phyloP scores from a whole-genome alignment of 2,329 filamentous ascomycete species.

The Fusarium foetens region DNA sequence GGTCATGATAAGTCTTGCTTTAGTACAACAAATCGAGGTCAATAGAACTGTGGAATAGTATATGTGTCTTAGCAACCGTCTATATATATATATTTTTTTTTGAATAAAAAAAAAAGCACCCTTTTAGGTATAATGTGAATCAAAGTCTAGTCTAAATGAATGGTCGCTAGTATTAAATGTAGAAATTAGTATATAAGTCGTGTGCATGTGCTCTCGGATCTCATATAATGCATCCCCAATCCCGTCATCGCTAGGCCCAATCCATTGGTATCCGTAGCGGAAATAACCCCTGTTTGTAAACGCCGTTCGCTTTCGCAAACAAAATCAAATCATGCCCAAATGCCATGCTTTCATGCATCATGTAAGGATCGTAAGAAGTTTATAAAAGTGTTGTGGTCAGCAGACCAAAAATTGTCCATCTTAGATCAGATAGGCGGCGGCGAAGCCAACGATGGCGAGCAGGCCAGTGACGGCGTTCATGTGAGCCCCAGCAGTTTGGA shows the following conservation, averaged over 20 bases:
- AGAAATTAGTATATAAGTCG: constrained; percentile 40
- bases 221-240: constrained; percentile 31
- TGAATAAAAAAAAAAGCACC: not conserved
- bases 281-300: constrained; percentile 23
- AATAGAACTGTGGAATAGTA: not conserved
- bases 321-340: constrained; percentile 28
- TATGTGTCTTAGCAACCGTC: not conserved
- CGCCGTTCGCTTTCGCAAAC: constrained; percentile 37
- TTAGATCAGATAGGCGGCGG: constrained; percentile 57
- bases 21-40: not conserved
- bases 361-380: constrained; percentile 41
- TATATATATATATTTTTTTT: not conserved
- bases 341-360: constrained; percentile 37
- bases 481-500: constrained; percentile 45
- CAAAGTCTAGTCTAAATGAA: constrained; percentile 40
- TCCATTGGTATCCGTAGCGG: constrained; percentile 24
- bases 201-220: constrained; percentile 28
- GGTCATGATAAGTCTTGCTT: not conserved
- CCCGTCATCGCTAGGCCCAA: constrained; percentile 32
- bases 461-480: constrained; percentile 49
- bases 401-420: not conserved
- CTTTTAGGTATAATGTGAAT: constrained; percentile 25
- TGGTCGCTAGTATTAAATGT: constrained; percentile 39
- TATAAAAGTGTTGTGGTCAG: not conserved
- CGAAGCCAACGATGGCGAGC: constrained; percentile 52